Conservation (phyloP, 441 rosid genomes). For the Aquilaria agallochum region DNA sequence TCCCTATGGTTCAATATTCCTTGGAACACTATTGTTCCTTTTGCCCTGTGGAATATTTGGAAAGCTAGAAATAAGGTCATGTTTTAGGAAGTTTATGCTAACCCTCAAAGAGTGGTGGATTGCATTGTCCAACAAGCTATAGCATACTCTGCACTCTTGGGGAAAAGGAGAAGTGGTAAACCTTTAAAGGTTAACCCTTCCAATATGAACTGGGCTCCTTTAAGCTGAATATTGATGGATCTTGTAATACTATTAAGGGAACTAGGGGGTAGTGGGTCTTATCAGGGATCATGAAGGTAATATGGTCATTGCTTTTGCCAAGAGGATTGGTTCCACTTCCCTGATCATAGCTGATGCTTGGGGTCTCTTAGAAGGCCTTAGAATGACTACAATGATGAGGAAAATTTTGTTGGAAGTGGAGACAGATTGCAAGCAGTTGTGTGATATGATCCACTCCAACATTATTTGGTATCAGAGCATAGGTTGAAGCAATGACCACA, state of each 20-base stretch:
- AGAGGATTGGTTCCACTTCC: too few relatives aligned
- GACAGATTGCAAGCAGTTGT: too few relatives aligned
- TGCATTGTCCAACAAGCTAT: neutral
- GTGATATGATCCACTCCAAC: too few relatives aligned
- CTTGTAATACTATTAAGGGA: neutral
- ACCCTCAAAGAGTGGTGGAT: neutral
- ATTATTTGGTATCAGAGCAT: too few relatives aligned
- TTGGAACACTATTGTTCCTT: neutral
- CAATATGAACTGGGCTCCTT: neutral
- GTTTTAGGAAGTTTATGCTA: neutral
- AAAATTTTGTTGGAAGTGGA: too few relatives aligned
- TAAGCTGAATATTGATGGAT: neutral
- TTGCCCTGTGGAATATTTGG: neutral
- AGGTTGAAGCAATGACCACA: too few relatives aligned
- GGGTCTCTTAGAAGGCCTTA: too few relatives aligned
- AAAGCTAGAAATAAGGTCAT: neutral
- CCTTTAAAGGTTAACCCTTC: too few relatives aligned
- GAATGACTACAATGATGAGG: too few relatives aligned
- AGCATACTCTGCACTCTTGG: neutral
- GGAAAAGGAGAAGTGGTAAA: too few relatives aligned
- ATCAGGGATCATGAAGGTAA: neutral
- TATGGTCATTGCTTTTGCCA: too few relatives aligned
- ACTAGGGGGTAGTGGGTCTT: neutral
- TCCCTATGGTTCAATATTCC: neutral
- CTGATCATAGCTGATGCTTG: too few relatives aligned